Evolutionary conservation across 371 early-diverging fungal genomes (phyloP), one percentile per base, ranked within the genome.

Genomic region (Mycotypha africana): DNA sequence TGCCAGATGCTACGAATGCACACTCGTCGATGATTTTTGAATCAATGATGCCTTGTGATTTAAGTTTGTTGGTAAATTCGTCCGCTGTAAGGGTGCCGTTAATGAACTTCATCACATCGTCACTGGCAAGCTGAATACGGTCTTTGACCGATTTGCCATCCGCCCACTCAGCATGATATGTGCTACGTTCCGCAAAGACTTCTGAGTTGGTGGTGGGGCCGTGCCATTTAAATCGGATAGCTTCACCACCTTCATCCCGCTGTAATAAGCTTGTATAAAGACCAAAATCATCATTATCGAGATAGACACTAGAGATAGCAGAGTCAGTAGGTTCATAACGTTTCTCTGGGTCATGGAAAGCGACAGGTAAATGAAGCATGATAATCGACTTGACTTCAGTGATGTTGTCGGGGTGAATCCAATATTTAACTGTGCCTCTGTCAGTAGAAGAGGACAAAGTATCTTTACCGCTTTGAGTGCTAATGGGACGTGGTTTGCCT

Each of bases 351-450:
- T 70, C 61, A 60, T 92, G 95, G 26, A 98, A 87, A 49, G 93
- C 80, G 17, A 99, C 94, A 5, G 99, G 99, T 4, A 99, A 82
- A 62, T 97, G 85, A 47, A 91, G 85, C 47, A 98, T 73, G 43
- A 99, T 91, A 53, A 83, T 76, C 32, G 89, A 82, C 62, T 97
- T 93, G 53, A 99, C 84, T 62, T 97, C 96, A 42, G 91, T 91
- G 35, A 99, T 89, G 65, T 99, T 97, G 62, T 99, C 99, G 1
- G 93, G 92, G 57, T 96, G 96, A 14, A 99, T 92, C 99, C 99
- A 99, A 69, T 98, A 99, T 72, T 98, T 94, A 26, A 86, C 82
- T 15, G 93, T 93, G 42, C 84, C 78, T 15, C 93, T 79, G 9
- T 93, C 93, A 75, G 21, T 33, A 6, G 36, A 43, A 12, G 36